A percentile compares a stretch with the other conserved stretches of the same genome.
Evolutionary conservation across 805 yeast species (phyloP).

Genomic region (Starmerella khaoyaiensis): DNA sequence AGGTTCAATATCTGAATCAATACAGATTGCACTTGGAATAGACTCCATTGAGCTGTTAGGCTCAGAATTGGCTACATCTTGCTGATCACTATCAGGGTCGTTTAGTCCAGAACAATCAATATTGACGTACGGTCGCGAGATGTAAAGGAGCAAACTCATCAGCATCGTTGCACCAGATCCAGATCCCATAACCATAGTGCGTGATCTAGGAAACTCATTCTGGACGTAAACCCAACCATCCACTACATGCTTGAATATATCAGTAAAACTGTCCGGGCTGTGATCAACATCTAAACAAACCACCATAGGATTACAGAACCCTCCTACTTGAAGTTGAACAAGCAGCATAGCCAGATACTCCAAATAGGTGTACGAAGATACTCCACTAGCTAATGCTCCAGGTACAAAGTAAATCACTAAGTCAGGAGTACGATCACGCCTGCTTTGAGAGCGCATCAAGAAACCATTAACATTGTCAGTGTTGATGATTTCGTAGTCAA

Average conservation of each 20-base stretch:
- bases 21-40: too few species aligned
- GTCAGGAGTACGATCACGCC: constrained; percentile 28
- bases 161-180: constrained; percentile 38
- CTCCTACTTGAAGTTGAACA: constrained; percentile 35
- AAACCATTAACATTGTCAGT: constrained; percentile 24
- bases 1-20: too few species aligned
- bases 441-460: constrained; percentile 28
- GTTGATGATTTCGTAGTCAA: constrained; percentile 15
- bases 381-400: constrained; percentile 27
- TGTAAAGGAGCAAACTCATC: constrained; percentile 30
- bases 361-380: constrained; percentile 33
- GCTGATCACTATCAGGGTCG: too few species aligned
- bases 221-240: constrained; percentile 28
- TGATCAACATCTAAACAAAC: constrained; percentile 29
- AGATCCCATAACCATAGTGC: constrained; percentile 34
- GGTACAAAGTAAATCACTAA: constrained; percentile 35
- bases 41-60: too few species aligned
- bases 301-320: constrained; percentile 38
- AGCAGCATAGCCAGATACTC: constrained; percentile 36
- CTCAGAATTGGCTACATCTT: constrained; percentile 5
- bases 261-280: too few species aligned
- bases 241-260: too few species aligned
- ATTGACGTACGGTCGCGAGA: constrained; percentile 26
- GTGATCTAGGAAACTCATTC: constrained; percentile 22
- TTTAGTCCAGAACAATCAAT: background rate